These are phyloP conservation scores for Zasmidium citrigriseum DNA, from an alignment of 2,329 filamentous ascomycete species.

Conservation along the genomic window DNA sequence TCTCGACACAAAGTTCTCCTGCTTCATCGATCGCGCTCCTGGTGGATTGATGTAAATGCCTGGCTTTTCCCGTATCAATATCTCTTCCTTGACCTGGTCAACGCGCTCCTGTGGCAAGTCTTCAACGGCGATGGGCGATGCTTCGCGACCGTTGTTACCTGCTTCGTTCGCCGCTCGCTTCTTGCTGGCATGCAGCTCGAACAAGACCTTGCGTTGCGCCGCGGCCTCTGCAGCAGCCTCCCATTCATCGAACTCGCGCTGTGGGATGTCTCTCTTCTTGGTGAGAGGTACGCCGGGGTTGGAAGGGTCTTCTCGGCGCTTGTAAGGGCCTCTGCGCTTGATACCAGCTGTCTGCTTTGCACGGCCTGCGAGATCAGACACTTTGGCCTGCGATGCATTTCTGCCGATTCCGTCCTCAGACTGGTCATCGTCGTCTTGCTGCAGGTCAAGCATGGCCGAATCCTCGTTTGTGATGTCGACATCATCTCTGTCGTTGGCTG, in stretches of 20 bases:
- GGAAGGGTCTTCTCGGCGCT: neutral
- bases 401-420: too few species aligned
- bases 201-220: slow-evolving; percentile 15
- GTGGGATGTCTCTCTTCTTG: slow-evolving; percentile 14
- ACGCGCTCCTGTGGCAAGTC: slow-evolving; percentile 23
- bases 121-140: neutral
- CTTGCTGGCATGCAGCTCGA: slow-evolving; percentile 13
- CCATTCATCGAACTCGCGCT: slow-evolving; percentile 23
- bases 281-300: slow-evolving; percentile 6
- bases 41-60: slow-evolving; percentile 50
- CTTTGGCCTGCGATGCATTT: too few species aligned
- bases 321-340: neutral
- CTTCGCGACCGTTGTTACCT: neutral
- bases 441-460: too few species aligned
- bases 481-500: neutral
- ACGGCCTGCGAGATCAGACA: too few species aligned
- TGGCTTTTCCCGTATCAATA: slow-evolving; percentile 34
- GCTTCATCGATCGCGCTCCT: slow-evolving; percentile 37
- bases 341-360: slow-evolving; percentile 1
- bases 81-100: slow-evolving; percentile 30
- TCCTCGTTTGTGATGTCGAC: too few species aligned
- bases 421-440: too few species aligned
- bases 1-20: slow-evolving; percentile 24
- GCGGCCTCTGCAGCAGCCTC: slow-evolving; percentile 14
- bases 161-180: slow-evolving; percentile 7